Evolutionary conservation across 2,329 filamentous ascomycete species (phyloP).

Genomic region (Verticillium isaacii): DNA sequence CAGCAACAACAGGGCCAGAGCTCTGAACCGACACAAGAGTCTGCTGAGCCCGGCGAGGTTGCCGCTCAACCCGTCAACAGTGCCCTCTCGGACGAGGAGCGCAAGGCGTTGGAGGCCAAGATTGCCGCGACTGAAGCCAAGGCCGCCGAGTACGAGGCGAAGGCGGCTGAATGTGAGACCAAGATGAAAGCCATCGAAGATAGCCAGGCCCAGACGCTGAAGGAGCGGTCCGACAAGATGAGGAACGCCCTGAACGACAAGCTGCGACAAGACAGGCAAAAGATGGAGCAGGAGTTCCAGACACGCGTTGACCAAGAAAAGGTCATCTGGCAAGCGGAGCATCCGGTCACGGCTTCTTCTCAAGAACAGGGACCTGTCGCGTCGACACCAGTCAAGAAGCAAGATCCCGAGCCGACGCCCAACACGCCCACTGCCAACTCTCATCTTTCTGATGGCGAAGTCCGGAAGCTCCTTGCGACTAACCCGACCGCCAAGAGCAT

Average conservation of each 20-base stretch:
- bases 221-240: conserved; percentile 65
- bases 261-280: conserved; percentile 59
- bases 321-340: conserved; percentile 56
- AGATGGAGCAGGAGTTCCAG: conserved; percentile 47
- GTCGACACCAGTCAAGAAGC: conserved; percentile 35
- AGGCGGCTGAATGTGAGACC: conserved; percentile 58
- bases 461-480: conserved; percentile 50
- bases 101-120: conserved; percentile 57
- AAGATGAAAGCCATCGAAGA: conserved; percentile 63
- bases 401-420: conserved; percentile 20
- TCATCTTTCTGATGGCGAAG: conserved; percentile 48
- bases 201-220: conserved; percentile 54
- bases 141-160: conserved; percentile 54
- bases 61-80: conserved; percentile 10
- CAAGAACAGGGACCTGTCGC: conserved; percentile 17
- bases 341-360: conserved; percentile 18
- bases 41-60: background rate
- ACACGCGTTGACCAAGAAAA: conserved; percentile 59
- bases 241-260: conserved; percentile 64
- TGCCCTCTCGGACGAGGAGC: conserved; percentile 51
- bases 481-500: conserved; percentile 56
- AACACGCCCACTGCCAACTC: conserved; percentile 31
- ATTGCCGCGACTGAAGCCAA: background rate
- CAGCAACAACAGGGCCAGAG: conserved; percentile 9
- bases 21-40: conserved; percentile 13